Base-by-base conservation (phyloP, 2,329 filamentous ascomycete species). In the Ceratocystis alfenasii region DNA sequence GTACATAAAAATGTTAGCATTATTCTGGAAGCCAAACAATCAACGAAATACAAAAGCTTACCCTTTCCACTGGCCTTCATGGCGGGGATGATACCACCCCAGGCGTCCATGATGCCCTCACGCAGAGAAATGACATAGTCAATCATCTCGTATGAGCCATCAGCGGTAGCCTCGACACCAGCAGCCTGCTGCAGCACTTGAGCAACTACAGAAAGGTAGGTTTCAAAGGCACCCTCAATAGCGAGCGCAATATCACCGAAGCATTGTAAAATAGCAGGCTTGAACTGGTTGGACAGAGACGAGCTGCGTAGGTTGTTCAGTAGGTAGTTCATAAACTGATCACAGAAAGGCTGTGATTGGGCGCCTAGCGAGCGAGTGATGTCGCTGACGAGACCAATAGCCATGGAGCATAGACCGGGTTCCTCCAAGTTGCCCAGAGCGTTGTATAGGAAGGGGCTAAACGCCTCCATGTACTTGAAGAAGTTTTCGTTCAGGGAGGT, bases 61-160 rank as follows among this genome's bases (percentile, higher is more conserved):
- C 87, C 86, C 80, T 93, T 93, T 72, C 79, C 80, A 72, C 87
- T 89, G 63, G 82, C 78, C 80, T 94, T 95, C 87, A 97, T 91
- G 64, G 94, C 91, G 75, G 93, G 86, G 73, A 99, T 91, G 70
- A 96, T 94, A 70, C 94, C 94, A 72, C 92, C 91, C 92, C 95
- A 99, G 44, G 94, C 94, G 80, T 99, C 94, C 87, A 97, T 96
- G 70, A 99, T 97, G 71, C 93, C 94, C 74, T 99, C 95, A 65
- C 94, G 87, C 62, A 99, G 83, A 22, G 92, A 96, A 69, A 95
- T 85, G 71, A 99, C 87, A 74, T 99, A 99, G 76, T 97, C 93
- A 67, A 92, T 87, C 88, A 97, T 95, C 77, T 99, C 94, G 71
- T 92, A 94, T 63, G 88, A 89, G 67, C 88, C 87, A 70, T 96